Percentiles rank a stretch among this genome's conserved stretches.
Evolutionary conservation across 2,329 filamentous ascomycete species (phyloP).

Genomic region (Epicoccum nigrum): DNA sequence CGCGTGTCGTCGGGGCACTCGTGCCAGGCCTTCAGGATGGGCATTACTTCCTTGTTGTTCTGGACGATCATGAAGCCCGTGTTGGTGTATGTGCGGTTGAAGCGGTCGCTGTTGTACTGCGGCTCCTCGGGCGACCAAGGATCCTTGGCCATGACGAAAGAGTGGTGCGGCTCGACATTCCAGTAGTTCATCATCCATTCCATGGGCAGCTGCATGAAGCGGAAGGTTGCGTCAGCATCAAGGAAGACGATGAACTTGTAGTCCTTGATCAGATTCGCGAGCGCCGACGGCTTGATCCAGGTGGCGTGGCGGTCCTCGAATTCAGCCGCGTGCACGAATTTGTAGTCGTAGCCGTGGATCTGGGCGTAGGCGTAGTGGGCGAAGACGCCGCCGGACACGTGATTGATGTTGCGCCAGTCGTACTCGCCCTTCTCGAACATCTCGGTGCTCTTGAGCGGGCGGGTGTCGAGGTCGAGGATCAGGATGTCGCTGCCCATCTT

Average conservation of each 20-base stretch:
- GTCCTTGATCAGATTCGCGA: conserved; percentile 45
- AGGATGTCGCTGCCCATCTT: conserved; percentile 43
- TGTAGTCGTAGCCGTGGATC: conserved; percentile 59
- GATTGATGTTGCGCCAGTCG: conserved; percentile 46
- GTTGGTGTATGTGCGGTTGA: conserved; percentile 55
- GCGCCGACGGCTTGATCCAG: conserved; percentile 55
- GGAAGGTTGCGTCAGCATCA: conserved; percentile 56
- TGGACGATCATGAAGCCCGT: conserved; percentile 62
- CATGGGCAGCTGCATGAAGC: conserved; percentile 54
- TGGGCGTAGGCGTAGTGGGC: conserved; percentile 49
- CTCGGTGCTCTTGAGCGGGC: conserved; percentile 40
- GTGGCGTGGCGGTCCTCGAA: conserved; percentile 52
- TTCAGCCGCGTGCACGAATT: conserved; percentile 51
- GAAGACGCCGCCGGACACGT: conserved; percentile 46
- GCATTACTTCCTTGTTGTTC: conserved; percentile 56
- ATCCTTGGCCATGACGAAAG: conserved; percentile 55
- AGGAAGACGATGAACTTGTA: conserved; percentile 57
- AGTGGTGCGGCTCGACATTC: conserved; percentile 52
- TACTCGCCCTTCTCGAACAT: conserved; percentile 40
- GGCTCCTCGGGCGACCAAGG: conserved; percentile 45
- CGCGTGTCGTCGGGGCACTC: conserved; percentile 46
- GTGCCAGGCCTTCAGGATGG: conserved; percentile 59
- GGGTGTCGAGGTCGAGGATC: conserved; percentile 47
- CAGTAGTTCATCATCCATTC: conserved; percentile 60
- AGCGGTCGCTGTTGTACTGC: conserved; percentile 50